Evolutionary conservation across 176 grass and related monocot genomes (phyloP).

Genomic region (Aegilops speltoides): DNA sequence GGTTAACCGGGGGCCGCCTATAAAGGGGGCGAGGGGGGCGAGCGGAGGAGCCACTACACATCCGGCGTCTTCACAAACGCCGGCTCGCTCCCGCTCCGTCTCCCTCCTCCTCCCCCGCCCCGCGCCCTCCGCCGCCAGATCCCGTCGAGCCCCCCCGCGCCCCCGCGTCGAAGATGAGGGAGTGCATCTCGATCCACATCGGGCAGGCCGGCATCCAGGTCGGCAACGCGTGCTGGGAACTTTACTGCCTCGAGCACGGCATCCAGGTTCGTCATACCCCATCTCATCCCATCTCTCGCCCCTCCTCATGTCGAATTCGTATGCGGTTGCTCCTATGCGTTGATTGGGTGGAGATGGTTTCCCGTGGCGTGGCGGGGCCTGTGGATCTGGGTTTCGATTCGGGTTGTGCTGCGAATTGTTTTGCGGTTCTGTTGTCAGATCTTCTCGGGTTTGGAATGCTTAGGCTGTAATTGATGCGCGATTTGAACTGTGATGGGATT

Average conservation of each 20-base stretch:
- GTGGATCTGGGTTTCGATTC: background rate
- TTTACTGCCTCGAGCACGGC: slow-evolving; percentile 79
- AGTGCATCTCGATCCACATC: slow-evolving; percentile 92
- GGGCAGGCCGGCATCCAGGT: slow-evolving; percentile 88
- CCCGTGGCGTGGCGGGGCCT: background rate
- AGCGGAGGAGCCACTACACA: background rate
- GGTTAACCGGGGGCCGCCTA: slow-evolving; percentile 20
- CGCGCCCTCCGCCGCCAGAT: background rate
- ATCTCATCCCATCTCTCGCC: background rate
- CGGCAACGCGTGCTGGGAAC: slow-evolving; percentile 67
- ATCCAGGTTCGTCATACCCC: slow-evolving; percentile 32
- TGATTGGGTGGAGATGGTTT: background rate
- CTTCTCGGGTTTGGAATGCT: background rate
- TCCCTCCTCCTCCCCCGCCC: background rate
- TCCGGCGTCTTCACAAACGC: slow-evolving; percentile 64
- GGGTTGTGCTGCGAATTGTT: background rate
- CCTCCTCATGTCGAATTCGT: background rate
- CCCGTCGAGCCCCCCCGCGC: background rate
- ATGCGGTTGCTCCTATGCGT: background rate
- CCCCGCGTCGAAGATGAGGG: slow-evolving; percentile 57
- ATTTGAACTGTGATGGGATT: background rate
- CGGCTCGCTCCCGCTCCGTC: background rate
- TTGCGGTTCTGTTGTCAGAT: background rate
- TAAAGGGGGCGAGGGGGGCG: slow-evolving; percentile 11
- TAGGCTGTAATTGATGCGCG: background rate